These are phyloP conservation scores for Avena insularis DNA, from an alignment of 176 grass and related monocot genomes.

Conservation along the genomic window DNA sequence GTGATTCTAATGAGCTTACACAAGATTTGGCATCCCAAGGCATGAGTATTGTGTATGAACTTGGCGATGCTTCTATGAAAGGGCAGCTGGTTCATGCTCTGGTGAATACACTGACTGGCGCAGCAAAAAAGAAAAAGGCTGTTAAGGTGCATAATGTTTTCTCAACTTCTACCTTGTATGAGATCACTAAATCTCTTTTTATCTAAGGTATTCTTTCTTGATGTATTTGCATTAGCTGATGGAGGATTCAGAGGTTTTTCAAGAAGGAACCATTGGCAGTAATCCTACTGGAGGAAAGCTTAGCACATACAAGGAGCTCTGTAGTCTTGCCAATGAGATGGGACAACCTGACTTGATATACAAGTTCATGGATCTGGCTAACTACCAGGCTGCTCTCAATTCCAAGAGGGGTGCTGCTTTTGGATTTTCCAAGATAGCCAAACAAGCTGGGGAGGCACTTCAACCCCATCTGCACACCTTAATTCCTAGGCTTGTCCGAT, in stretches of 20 bases:
- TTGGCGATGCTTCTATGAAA: slow-evolving; percentile 96
- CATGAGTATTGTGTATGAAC: slow-evolving; percentile 99
- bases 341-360: slow-evolving; percentile 98
- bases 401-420: slow-evolving; percentile 97
- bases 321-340: slow-evolving; percentile 95
- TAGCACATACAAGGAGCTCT: slow-evolving; percentile 96
- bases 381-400: slow-evolving; percentile 96
- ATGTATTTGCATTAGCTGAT: slow-evolving; percentile 69
- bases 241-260: slow-evolving; percentile 98
- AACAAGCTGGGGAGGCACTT: slow-evolving; percentile 96
- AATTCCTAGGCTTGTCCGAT: slow-evolving; percentile 94
- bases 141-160: slow-evolving; percentile 65
- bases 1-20: slow-evolving; percentile 95
- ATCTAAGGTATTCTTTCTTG: slow-evolving; percentile 31
- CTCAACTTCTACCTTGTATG: slow-evolving; percentile 36
- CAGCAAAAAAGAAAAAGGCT: slow-evolving; percentile 91
- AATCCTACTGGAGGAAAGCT: slow-evolving; percentile 83
- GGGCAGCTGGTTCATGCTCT: slow-evolving; percentile 86
- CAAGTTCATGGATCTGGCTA: slow-evolving; percentile 99
- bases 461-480: slow-evolving; percentile 82
- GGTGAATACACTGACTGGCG: slow-evolving; percentile 84
- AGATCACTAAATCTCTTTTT: not conserved
- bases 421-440: slow-evolving; percentile 99
- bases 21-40: slow-evolving; percentile 99
- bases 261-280: slow-evolving; percentile 90